Evolutionary conservation across 2,329 filamentous ascomycete species (phyloP), one percentile per base, ranked within the genome.

Genomic region (Fusarium sp.): DNA sequence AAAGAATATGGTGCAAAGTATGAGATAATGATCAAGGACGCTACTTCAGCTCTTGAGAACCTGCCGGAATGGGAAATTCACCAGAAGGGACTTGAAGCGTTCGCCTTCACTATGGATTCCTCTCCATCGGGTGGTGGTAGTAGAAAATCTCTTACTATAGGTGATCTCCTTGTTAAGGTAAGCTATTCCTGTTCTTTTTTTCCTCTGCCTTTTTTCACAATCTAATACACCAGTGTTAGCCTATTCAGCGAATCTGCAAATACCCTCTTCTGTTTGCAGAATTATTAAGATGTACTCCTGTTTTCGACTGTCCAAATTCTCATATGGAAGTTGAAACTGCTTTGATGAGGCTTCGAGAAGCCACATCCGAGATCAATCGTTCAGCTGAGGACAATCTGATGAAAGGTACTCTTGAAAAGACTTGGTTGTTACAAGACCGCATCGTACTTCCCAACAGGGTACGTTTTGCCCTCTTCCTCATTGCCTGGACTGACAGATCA

Each of bases 1-100:
- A 92, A 97, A 79, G 92, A 97, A 72, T 99, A 97, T 76, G 92
- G 92, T 35, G 91, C 92, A 51, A 95, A 95, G 75, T 97, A 96
- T 78, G 93, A 96, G 70, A 84, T 93, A 69, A 92, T 97, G 83
- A 88, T 91, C 46, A 89, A 91, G 67, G 93, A 97, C 67, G 82
- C 96, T 35, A 87, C 89, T 33, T 84, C 89, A 25, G 85, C 90
- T 17, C 88, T 92, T 65, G 86, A 89, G 61, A 87, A 85, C 8
- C 86, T 92, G 70, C 88, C 88, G 23, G 85, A 91, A 50, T 97
- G 93, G 92, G 86, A 90, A 44, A 85, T 87, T 7, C 95, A 94
- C 75, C 94, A 97, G 73, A 90, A 88, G 74, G 96, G 95, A 0
- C 87, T 97, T 3, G 95, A 98, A 78, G 88, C 91, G 14, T 80